Conservation (phyloP, 345 rosid genomes). For the Ricinus communis region DNA sequence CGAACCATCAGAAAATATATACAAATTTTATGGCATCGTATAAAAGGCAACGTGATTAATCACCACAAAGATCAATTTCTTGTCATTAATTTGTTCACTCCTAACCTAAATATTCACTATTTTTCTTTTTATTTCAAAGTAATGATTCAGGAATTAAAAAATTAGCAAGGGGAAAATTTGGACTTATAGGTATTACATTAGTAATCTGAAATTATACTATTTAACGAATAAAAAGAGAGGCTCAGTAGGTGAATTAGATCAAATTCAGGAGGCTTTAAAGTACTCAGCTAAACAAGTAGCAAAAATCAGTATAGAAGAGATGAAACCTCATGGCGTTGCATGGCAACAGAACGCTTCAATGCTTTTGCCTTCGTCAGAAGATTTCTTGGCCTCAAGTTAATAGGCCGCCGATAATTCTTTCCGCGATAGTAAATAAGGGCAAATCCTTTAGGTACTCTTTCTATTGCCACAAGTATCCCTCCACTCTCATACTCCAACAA, state of each 20-base stretch:
- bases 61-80: too few relatives aligned
- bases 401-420: constrained; percentile 84
- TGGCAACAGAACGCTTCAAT: constrained; percentile 85
- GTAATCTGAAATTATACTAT: not conserved
- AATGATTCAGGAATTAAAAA: too few relatives aligned
- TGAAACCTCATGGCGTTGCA: constrained; percentile 95
- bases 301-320: constrained; percentile 6
- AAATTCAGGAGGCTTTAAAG: not conserved
- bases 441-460: constrained; percentile 90
- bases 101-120: too few relatives aligned
- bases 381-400: constrained; percentile 88
- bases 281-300: not conserved
- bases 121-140: too few relatives aligned
- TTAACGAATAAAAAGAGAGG: too few relatives aligned
- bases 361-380: constrained; percentile 96
- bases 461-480: constrained; percentile 92
- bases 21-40: too few relatives aligned
- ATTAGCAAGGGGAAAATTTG: not conserved
- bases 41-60: too few relatives aligned
- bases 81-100: too few relatives aligned
- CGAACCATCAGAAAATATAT: too few relatives aligned
- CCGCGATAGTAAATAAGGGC: constrained; percentile 91
- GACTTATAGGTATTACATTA: not conserved
- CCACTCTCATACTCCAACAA: constrained; percentile 93
- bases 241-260: not conserved